Percentiles rank a stretch among this genome's conserved stretches.
Evolutionary conservation across 2,329 filamentous ascomycete genomes (phyloP).

Genomic region (Ophiocordyceps australis): DNA sequence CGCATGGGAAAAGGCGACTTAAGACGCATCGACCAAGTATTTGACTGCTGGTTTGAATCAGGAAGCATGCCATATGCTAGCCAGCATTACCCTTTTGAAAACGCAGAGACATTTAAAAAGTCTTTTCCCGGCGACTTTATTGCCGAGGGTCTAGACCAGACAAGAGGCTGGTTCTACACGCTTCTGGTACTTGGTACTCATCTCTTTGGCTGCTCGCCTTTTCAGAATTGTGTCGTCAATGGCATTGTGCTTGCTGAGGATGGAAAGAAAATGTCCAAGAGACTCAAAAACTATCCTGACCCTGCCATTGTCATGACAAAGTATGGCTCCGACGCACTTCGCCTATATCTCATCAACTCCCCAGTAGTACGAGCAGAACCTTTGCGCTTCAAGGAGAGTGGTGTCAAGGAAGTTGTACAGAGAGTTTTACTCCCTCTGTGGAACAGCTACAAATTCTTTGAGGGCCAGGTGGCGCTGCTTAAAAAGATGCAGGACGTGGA

Average conservation of each 20-base stretch:
- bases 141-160: conserved; percentile 84
- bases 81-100: conserved; percentile 84
- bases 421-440: conserved; percentile 82
- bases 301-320: conserved; percentile 66
- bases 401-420: conserved; percentile 87
- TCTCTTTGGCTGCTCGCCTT: conserved; percentile 68
- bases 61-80: conserved; percentile 91
- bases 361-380: conserved; percentile 87
- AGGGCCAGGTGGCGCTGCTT: conserved; percentile 66
- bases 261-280: conserved; percentile 98
- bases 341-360: conserved; percentile 93
- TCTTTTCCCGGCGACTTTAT: conserved; percentile 89
- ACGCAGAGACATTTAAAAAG: conserved; percentile 60
- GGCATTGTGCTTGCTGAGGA: conserved; percentile 87
- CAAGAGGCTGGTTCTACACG: conserved; percentile 94
- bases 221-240: conserved; percentile 94
- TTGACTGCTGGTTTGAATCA: conserved; percentile 95
- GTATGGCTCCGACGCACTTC: conserved; percentile 82
- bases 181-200: conserved; percentile 76
- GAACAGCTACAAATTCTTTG: conserved; percentile 97
- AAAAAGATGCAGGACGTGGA: conserved; percentile 72
- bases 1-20: conserved; percentile 73
- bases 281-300: conserved; percentile 90
- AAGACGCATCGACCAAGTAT: conserved; percentile 69
- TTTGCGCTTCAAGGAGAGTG: conserved; percentile 75